Percentiles rank a stretch among this genome's conserved stretches.
phyloP scores from a whole-genome alignment of 2,329 filamentous ascomycete genomes.

The Clathrospora elynae region DNA sequence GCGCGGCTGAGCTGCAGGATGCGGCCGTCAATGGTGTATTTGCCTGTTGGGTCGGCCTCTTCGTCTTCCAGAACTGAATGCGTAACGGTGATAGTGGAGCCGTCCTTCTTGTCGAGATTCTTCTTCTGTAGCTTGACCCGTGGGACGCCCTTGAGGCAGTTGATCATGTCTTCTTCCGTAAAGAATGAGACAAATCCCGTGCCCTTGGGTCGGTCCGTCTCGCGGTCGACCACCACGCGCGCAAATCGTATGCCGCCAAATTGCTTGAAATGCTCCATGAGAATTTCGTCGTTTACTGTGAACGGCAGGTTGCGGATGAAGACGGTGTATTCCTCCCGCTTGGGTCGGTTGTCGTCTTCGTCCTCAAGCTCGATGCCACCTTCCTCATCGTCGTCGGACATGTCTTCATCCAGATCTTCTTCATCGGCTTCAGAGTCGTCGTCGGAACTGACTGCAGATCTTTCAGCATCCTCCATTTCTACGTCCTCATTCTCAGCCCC shows the following conservation, averaged over 20 bases:
- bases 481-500: conserved; percentile 48
- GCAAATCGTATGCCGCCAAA: conserved; percentile 93
- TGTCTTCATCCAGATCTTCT: conserved; percentile 46
- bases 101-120: conserved; percentile 43
- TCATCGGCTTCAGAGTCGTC: conserved; percentile 49
- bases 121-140: conserved; percentile 46
- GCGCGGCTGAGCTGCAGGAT: conserved; percentile 83
- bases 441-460: conserved; percentile 46
- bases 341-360: conserved; percentile 36
- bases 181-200: conserved; percentile 96
- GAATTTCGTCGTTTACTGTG: conserved; percentile 77
- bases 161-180: conserved; percentile 72
- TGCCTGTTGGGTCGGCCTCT: conserved; percentile 76
- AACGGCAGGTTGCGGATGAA: conserved; percentile 97
- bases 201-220: conserved; percentile 83
- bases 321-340: conserved; percentile 74
- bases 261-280: conserved; percentile 83
- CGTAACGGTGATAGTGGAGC: conserved; percentile 43
- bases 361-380: conserved; percentile 36
- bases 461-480: conserved; percentile 44
- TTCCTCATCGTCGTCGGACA: conserved; percentile 51
- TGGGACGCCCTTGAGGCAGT: conserved; percentile 78
- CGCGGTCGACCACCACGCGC: conserved; percentile 83
- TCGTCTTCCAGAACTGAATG: conserved; percentile 90
- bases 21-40: conserved; percentile 88